Percentiles rank a stretch among this genome's conserved stretches.
Conservation (phyloP, 2,329 filamentous ascomycete species). For the Colletotrichum noveboracense region DNA sequence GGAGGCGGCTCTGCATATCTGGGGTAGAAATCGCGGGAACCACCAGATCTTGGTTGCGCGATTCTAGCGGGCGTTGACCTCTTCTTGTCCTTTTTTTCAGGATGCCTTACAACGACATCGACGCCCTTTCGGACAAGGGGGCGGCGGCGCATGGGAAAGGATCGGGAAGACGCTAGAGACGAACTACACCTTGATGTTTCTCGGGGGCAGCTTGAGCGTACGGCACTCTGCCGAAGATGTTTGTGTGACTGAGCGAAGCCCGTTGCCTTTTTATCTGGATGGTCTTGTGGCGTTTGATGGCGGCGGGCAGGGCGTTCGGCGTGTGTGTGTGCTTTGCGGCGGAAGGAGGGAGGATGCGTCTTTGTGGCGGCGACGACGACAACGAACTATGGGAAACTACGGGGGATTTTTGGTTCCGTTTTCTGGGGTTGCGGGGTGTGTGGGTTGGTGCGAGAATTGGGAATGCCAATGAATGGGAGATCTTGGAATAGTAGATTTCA, state of each 20-base stretch:
- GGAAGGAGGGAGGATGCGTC: neutral
- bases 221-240: neutral
- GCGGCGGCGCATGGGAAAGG: neutral
- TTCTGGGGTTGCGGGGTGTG: neutral
- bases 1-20: neutral
- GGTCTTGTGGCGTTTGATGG: neutral
- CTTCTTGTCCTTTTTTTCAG: neutral
- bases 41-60: neutral
- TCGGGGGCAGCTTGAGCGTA: neutral
- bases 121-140: neutral
- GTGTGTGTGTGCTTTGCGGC: neutral
- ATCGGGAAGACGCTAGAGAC: neutral
- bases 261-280: neutral
- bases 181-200: neutral
- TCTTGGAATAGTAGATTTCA: neutral
- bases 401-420: neutral
- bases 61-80: neutral
- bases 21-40: neutral
- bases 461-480: neutral
- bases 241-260: neutral
- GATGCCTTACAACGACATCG: neutral
- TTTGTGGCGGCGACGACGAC: neutral
- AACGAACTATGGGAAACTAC: neutral
- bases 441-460: neutral
- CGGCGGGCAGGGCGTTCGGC: neutral